Percentiles rank a stretch among this genome's conserved stretches.
Evolutionary conservation across 352 stramenopile genomes (phyloP).

Genomic region (Pythium coloratum): DNA sequence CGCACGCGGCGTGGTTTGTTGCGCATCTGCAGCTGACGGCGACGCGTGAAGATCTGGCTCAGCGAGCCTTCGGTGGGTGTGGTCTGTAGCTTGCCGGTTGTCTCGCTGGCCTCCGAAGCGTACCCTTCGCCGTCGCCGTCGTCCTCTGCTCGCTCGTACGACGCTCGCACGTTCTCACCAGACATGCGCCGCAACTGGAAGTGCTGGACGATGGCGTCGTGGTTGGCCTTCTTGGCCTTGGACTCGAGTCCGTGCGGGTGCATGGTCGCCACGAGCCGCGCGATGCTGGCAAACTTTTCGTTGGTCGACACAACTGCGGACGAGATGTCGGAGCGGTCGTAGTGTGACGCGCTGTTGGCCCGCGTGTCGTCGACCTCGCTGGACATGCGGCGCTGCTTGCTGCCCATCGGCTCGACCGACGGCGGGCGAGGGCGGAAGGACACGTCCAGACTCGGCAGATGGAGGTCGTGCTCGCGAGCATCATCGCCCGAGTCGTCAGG

Average conservation of each 20-base stretch:
- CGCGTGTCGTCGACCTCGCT: constrained; percentile 9
- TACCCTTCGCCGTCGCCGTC: not conserved
- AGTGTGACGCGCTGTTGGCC: constrained; percentile 4
- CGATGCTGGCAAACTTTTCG: constrained; percentile 19
- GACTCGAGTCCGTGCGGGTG: constrained; percentile 14
- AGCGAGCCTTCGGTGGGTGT: constrained; percentile 12
- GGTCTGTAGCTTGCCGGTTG: not conserved
- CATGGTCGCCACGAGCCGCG: constrained; percentile 15
- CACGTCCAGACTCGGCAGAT: constrained; percentile 12
- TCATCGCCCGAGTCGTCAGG: not conserved
- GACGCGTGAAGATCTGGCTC: constrained; percentile 11
- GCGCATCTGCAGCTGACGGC: constrained; percentile 9
- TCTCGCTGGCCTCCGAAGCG: not conserved
- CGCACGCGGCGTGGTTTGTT: not conserved
- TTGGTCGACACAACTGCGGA: constrained; percentile 13
- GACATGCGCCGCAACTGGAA: constrained; percentile 27
- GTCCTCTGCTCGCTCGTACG: constrained; percentile 9
- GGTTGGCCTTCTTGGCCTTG: constrained; percentile 19
- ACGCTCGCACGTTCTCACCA: constrained; percentile 10
- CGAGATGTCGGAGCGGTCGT: constrained; percentile 20
- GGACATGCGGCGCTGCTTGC: constrained; percentile 12
- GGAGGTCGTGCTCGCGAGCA: constrained; percentile 6
- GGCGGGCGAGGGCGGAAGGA: not conserved
- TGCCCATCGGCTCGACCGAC: not conserved
- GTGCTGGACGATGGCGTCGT: constrained; percentile 28